Conservation (phyloP, 768 basidiomycete species). For the Lentinula sp. region DNA sequence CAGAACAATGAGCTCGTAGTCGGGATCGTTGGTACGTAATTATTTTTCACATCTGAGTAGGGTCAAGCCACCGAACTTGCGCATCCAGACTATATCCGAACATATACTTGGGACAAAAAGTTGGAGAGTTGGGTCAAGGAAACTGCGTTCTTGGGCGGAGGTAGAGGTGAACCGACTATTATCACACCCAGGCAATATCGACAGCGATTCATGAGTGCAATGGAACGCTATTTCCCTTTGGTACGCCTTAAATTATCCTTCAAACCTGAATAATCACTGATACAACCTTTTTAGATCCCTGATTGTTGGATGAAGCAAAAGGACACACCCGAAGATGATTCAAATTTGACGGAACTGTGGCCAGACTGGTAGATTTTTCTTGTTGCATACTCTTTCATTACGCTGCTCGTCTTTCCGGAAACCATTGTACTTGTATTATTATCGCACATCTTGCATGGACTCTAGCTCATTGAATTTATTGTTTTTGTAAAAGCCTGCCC, state of each 20-base stretch:
- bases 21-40: constrained; percentile 85
- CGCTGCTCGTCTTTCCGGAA: neutral
- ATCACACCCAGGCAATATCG: constrained; percentile 95
- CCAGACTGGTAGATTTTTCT: constrained; percentile 47
- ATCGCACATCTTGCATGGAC: neutral
- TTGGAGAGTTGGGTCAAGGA: constrained; percentile 99
- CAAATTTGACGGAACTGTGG: constrained; percentile 53
- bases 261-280: neutral
- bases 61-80: neutral
- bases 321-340: constrained; percentile 74
- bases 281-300: constrained; percentile 48
- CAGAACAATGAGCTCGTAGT: constrained; percentile 86
- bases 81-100: constrained; percentile 79
- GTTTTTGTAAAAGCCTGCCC: neutral
- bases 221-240: constrained; percentile 87
- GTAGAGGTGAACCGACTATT: constrained; percentile 90
- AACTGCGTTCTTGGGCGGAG: constrained; percentile 80
- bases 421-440: neutral
- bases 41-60: neutral
- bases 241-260: constrained; percentile 32
- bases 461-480: neutral
- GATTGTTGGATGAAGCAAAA: constrained; percentile 90
- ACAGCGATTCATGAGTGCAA: constrained; percentile 78
- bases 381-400: neutral
- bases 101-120: constrained; percentile 98